phyloP scores from a whole-genome alignment of 2,329 filamentous ascomycete genomes.

The Phialophora macrospora region DNA sequence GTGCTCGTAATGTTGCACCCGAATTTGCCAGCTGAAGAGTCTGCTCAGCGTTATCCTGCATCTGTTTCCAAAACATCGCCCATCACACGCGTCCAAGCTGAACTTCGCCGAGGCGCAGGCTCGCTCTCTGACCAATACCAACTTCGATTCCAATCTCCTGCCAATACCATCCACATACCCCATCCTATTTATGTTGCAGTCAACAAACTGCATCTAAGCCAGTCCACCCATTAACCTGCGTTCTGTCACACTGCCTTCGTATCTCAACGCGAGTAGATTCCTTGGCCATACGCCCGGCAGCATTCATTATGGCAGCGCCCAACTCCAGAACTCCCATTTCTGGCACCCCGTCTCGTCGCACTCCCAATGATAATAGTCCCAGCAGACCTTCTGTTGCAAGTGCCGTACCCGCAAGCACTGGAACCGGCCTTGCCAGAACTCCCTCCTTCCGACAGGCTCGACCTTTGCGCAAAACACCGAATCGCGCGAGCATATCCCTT shows the following conservation, averaged over 20 bases:
- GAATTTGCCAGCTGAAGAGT: conserved; percentile 3
- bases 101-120: conserved; percentile 28
- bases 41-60: conserved; percentile 2
- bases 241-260: conserved; percentile 5
- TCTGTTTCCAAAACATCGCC: conserved; percentile 16
- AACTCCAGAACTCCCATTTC: conserved; percentile 33
- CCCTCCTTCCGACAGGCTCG: conserved; percentile 49
- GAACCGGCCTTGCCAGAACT: conserved; percentile 71
- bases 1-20: not conserved
- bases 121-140: conserved; percentile 30
- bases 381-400: conserved; percentile 26
- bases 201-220: conserved; percentile 8
- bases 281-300: conserved; percentile 7
- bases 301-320: conserved; percentile 36
- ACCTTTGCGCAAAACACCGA: conserved; percentile 45
- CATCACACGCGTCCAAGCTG: conserved; percentile 15
- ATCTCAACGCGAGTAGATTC: conserved; percentile 12
- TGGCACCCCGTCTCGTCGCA: conserved; percentile 39
- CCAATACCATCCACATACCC: conserved; percentile 18
- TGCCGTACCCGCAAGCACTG: conserved; percentile 43
- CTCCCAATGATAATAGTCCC: conserved; percentile 36
- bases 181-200: conserved; percentile 28
- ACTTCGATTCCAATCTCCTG: conserved; percentile 20
- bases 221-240: conserved; percentile 5
- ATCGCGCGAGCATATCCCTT: conserved; percentile 41